Evolutionary conservation across 1,139 yeast genomes (phyloP), one percentile per base, ranked within the genome.

Genomic region (Pichia cactophila): DNA sequence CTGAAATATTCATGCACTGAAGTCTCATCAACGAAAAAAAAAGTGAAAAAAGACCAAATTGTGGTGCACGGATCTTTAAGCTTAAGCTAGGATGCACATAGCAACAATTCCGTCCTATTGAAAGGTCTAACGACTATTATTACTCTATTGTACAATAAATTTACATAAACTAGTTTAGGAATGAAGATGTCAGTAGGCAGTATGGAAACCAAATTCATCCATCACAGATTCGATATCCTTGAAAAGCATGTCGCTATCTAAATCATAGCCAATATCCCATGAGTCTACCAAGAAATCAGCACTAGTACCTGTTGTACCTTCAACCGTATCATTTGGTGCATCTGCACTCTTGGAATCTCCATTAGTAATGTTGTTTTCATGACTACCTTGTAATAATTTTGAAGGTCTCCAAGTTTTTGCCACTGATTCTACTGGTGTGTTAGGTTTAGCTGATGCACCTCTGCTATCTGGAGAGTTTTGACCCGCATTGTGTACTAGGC

Each of bases 181-280:
- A 14, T 2, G 11, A 3, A 12, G 6, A 12, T 14, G 2, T 23
- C 23, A 38, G 41, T 38, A 61, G 14, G 56, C 62, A 3, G 78
- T 73, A 48, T 85, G 87, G 70, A 90, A 89, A 11, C 97, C 97
- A 69, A 89, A 89, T 62, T 89, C 96, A 59, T 86, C 86, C 96
- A 90, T 88, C 52, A 90, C 86, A 48, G 86, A 74, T 56, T 88
- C 96, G 28, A 90, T 95, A 61, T 90, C 96, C 61, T 84, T 85
- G 90, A 95, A 88, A 14, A 88, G 76, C 59, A 83, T 67, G 51
- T 85, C 96, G 37, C 83, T 80, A 45, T 80, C 81, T 76, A 83
- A 75, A n/a, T 62, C 65, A 20, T 54, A 53, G 55, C 68, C 67
- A 43, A 64, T 53, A 33, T 69, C 72, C 61, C 67, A 63, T 43